phyloP scores from a whole-genome alignment of 108 stramenopile species.

The Pseudonitzschia multistriata region DNA sequence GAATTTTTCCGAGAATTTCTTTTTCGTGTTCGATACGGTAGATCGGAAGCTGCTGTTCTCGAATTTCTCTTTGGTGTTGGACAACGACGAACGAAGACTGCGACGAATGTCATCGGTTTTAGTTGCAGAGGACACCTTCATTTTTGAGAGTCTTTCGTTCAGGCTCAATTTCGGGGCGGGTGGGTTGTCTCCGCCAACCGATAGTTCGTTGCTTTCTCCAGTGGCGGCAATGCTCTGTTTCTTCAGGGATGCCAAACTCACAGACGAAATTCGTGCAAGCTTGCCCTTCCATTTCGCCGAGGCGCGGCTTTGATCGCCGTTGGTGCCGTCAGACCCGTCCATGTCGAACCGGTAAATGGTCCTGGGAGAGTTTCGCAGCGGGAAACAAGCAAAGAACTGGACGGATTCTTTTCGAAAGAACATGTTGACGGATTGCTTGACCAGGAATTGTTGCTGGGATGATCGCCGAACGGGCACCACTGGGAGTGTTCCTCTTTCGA shows the following conservation, averaged over 20 bases:
- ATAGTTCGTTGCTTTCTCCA: no score
- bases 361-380: background rate
- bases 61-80: background rate
- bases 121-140: no score
- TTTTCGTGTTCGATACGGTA: no score
- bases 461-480: slow-evolving; percentile 11
- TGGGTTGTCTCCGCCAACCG: no score
- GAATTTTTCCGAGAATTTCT: no score
- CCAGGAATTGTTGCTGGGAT: background rate
- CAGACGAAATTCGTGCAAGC: no score
- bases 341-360: slow-evolving; percentile 5
- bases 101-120: no score
- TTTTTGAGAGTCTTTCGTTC: no score
- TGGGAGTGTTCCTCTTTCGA: background rate
- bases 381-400: slow-evolving; percentile 5
- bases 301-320: background rate
- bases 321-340: background rate
- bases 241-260: no score
- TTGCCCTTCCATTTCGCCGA: no score
- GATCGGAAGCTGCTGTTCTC: background rate
- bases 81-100: background rate
- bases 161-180: no score
- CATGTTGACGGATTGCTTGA: background rate
- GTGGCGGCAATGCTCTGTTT: no score
- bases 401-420: slow-evolving; percentile 9